These are phyloP conservation scores for Hypoxylon rubiginosum DNA, from an alignment of 2,329 filamentous ascomycete genomes.

Conservation along the genomic window DNA sequence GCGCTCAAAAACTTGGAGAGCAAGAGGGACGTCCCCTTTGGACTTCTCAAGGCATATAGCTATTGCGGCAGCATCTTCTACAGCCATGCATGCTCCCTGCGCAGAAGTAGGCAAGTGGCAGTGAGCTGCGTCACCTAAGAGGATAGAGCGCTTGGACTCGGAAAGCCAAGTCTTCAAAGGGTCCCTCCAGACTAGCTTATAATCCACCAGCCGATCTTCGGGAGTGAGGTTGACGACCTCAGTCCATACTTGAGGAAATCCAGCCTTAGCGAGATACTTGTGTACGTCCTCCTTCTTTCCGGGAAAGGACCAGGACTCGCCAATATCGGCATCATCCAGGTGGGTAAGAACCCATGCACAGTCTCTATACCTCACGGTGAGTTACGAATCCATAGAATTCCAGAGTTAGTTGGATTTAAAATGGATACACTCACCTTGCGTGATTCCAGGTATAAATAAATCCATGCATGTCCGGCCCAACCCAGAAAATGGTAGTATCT, in stretches of 20 bases:
- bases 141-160: conserved; percentile 45
- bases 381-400: too few relatives aligned
- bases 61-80: conserved; percentile 54
- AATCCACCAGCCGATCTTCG: conserved; percentile 34
- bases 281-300: conserved; percentile 56
- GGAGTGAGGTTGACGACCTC: conserved; percentile 48
- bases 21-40: conserved; percentile 46
- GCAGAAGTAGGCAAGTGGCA: conserved; percentile 52
- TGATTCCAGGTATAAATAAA: conserved; percentile 13
- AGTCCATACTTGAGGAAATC: conserved; percentile 46
- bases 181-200: conserved; percentile 43
- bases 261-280: conserved; percentile 52
- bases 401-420: too few relatives aligned
- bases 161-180: conserved; percentile 48
- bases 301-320: conserved; percentile 58
- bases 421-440: not conserved
- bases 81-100: conserved; percentile 52
- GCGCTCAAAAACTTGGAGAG: conserved; percentile 48
- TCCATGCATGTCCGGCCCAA: conserved; percentile 9
- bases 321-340: conserved; percentile 57
- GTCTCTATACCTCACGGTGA: not conserved
- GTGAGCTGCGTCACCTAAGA: conserved; percentile 55
- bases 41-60: conserved; percentile 48
- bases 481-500: conserved; percentile 14
- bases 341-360: conserved; percentile 40